Percentiles rank a stretch among this genome's conserved stretches.
Evolutionary conservation across 345 rosid genomes (phyloP).

Genomic region (Aethionema arabicum): DNA sequence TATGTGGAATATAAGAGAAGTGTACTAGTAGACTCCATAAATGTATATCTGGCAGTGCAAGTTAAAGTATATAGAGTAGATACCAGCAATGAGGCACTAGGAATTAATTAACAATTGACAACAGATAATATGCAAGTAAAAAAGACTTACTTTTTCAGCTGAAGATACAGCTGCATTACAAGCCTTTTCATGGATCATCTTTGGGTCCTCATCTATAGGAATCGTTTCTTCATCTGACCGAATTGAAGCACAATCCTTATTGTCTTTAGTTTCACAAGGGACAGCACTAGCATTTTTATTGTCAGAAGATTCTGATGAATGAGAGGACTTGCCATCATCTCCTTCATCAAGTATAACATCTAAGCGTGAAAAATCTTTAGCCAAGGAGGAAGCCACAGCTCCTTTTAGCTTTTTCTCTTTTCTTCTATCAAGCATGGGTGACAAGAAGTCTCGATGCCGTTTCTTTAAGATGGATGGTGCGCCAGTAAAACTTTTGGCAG

Average conservation of each 20-base stretch:
- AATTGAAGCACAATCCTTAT: slow-evolving; percentile 37
- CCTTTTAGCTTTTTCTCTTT: slow-evolving; percentile 74
- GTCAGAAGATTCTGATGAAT: slow-evolving; percentile 39
- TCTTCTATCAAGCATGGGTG: slow-evolving; percentile 81
- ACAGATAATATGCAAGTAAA: slow-evolving; percentile 12
- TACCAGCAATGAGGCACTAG: slow-evolving; percentile 5
- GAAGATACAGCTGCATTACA: slow-evolving; percentile 33
- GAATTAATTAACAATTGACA: background rate
- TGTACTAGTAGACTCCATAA: background rate
- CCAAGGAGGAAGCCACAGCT: slow-evolving; percentile 57
- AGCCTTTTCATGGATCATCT: slow-evolving; percentile 34
- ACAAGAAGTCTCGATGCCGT: slow-evolving; percentile 75
- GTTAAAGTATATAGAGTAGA: slow-evolving; percentile 12
- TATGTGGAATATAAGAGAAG: slow-evolving; percentile 15
- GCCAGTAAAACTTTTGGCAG: slow-evolving; percentile 66
- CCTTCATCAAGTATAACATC: slow-evolving; percentile 69
- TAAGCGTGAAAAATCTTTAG: slow-evolving; percentile 60
- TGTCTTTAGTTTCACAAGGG: slow-evolving; percentile 55
- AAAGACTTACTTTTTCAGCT: slow-evolving; percentile 46
- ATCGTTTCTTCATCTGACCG: slow-evolving; percentile 26
- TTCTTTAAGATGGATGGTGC: slow-evolving; percentile 92
- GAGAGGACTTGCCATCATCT: slow-evolving; percentile 39
- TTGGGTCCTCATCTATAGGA: slow-evolving; percentile 28
- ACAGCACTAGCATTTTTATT: slow-evolving; percentile 34
- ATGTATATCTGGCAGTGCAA: slow-evolving; percentile 16